A percentile compares a stretch with the other conserved stretches of the same genome.
phyloP scores from a whole-genome alignment of 768 basidiomycete species.

The Chiua virens region DNA sequence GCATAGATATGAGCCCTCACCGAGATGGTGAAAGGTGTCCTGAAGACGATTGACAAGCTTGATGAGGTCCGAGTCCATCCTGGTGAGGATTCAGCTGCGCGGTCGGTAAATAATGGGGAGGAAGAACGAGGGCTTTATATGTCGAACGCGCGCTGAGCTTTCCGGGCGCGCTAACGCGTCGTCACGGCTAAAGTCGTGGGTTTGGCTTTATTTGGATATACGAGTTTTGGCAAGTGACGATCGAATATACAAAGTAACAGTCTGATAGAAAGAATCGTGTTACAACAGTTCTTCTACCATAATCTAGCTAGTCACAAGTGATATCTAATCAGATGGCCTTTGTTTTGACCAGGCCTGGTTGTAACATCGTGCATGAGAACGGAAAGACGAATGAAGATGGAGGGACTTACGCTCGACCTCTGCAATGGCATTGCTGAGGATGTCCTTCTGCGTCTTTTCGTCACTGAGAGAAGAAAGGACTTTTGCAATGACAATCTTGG shows the following conservation, averaged over 20 bases:
- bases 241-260: background rate
- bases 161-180: slow-evolving; percentile 30
- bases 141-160: slow-evolving; percentile 19
- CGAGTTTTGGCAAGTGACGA: background rate
- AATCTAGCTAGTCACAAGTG: slow-evolving; percentile 25
- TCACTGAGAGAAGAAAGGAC: slow-evolving; percentile 82
- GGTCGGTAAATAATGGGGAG: slow-evolving; percentile 1
- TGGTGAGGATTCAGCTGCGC: slow-evolving; percentile 4
- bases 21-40: slow-evolving; percentile 87
- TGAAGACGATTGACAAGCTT: slow-evolving; percentile 94
- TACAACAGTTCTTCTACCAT: slow-evolving; percentile 19
- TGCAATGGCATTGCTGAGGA: slow-evolving; percentile 72
- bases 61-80: slow-evolving; percentile 94
- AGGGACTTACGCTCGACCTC: slow-evolving; percentile 90
- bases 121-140: slow-evolving; percentile 1
- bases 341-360: slow-evolving; percentile 81
- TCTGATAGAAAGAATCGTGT: slow-evolving; percentile 8
- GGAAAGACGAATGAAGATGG: background rate
- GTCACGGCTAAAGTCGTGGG: slow-evolving; percentile 21
- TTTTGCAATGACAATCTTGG: slow-evolving; percentile 84
- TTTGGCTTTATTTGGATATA: slow-evolving; percentile 29
- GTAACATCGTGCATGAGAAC: background rate
- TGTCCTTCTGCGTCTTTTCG: slow-evolving; percentile 86
- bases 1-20: slow-evolving; percentile 42
- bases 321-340: slow-evolving; percentile 74